Conservation (phyloP, 2,329 filamentous ascomycete species). For the Neonectria magnoliae region DNA sequence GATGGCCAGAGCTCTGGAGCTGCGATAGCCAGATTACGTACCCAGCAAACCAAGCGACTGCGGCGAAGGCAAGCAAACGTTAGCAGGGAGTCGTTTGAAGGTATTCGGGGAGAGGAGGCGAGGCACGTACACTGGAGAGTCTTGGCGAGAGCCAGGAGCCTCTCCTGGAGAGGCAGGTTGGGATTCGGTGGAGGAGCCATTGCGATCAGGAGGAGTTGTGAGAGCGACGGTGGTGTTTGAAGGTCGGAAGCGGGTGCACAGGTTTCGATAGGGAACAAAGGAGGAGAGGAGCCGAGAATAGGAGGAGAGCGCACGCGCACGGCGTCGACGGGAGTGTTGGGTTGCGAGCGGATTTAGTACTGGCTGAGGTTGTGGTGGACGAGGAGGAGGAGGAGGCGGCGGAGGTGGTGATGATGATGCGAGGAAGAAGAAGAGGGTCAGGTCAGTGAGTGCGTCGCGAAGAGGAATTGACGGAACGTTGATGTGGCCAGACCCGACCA, state of each 20-base stretch:
- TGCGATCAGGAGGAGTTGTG: slow-evolving; percentile 15
- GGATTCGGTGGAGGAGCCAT: slow-evolving; percentile 81
- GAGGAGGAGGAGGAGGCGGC: not conserved
- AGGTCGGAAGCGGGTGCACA: slow-evolving; percentile 11
- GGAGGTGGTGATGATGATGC: slow-evolving; percentile 17
- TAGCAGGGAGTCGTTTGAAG: slow-evolving; percentile 29
- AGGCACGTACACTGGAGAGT: slow-evolving; percentile 85
- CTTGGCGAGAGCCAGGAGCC: slow-evolving; percentile 81
- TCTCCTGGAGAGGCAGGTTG: slow-evolving; percentile 75
- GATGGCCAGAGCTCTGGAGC: not conserved
- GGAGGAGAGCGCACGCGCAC: slow-evolving; percentile 21
- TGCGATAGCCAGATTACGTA: slow-evolving; percentile 60
- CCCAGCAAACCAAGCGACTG: slow-evolving; percentile 84
- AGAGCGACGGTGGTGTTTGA: slow-evolving; percentile 9
- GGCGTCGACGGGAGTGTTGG: not conserved
- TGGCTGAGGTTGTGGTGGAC: not conserved
- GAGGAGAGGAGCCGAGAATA: slow-evolving; percentile 27
- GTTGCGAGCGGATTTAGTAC: not conserved
- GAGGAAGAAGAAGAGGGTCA: slow-evolving; percentile 4
- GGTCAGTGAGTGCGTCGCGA: slow-evolving; percentile 7
- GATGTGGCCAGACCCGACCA: slow-evolving; percentile 22
- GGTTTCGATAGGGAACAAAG: slow-evolving; percentile 7
- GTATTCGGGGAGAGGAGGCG: slow-evolving; percentile 17
- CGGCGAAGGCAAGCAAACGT: slow-evolving; percentile 32
- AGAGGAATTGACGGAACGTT: slow-evolving; percentile 22